phyloP scores from a whole-genome alignment of 2,329 filamentous ascomycete genomes.

The Ampelomyces quisqualis region DNA sequence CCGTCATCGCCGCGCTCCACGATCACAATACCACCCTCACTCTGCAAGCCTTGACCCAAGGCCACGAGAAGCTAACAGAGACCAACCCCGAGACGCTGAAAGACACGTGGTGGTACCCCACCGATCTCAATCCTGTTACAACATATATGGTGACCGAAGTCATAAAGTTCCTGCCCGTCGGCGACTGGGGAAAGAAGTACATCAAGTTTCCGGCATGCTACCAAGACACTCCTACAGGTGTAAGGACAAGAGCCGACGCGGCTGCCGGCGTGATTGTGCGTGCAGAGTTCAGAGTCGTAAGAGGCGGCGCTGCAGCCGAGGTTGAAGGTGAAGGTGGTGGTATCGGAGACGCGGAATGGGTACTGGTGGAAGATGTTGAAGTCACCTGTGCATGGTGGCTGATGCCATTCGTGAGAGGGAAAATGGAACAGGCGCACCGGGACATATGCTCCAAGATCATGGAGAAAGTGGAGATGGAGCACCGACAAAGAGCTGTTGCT shows the following conservation, averaged over 20 bases:
- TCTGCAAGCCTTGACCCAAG: slow-evolving; percentile 37
- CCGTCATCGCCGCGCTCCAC: slow-evolving; percentile 36
- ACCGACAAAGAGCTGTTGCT: slow-evolving; percentile 19
- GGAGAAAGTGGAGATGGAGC: slow-evolving; percentile 33
- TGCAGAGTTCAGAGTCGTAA: slow-evolving; percentile 37
- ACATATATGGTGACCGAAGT: slow-evolving; percentile 37
- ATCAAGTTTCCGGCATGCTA: slow-evolving; percentile 36
- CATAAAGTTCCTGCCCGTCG: slow-evolving; percentile 31
- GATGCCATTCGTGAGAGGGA: slow-evolving; percentile 40
- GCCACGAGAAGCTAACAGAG: slow-evolving; percentile 27
- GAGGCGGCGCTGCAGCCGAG: slow-evolving; percentile 27
- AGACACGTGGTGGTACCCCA: slow-evolving; percentile 42
- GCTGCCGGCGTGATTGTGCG: slow-evolving; percentile 32
- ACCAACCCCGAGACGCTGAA: slow-evolving; percentile 27
- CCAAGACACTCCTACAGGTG: slow-evolving; percentile 36
- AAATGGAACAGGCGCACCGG: slow-evolving; percentile 37
- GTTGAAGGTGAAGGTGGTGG: slow-evolving; percentile 38
- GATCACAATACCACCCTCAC: slow-evolving; percentile 38
- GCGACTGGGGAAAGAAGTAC: slow-evolving; percentile 34
- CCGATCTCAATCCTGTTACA: slow-evolving; percentile 27
- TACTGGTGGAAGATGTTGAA: slow-evolving; percentile 40
- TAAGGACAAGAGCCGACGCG: slow-evolving; percentile 37
- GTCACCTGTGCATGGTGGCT: slow-evolving; percentile 38
- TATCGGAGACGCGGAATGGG: slow-evolving; percentile 35
- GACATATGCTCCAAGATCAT: slow-evolving; percentile 39